A percentile compares a stretch with the other conserved stretches of the same genome.
Evolutionary conservation across 148 eudicot genomes (phyloP).

Genomic region (Chenopodium album): DNA sequence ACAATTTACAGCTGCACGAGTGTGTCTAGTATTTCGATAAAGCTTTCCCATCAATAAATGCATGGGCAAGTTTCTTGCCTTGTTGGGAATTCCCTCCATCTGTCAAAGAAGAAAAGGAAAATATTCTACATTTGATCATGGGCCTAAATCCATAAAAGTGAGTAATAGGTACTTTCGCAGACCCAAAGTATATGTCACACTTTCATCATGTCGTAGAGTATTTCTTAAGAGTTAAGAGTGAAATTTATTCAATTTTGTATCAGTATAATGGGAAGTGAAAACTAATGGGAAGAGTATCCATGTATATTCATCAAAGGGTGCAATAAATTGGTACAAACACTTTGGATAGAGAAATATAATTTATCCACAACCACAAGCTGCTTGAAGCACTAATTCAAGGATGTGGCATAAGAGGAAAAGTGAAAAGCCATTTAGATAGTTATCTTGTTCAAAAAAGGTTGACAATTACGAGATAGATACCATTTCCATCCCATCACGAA

Average conservation of each 20-base stretch:
- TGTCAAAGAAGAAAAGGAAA: slow-evolving; percentile 15
- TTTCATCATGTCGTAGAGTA: too few species aligned
- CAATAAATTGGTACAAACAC: background rate
- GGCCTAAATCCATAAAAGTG: background rate
- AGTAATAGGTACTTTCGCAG: background rate
- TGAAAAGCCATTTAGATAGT: background rate
- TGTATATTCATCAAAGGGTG: background rate
- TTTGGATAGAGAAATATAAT: background rate
- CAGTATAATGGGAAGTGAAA: background rate
- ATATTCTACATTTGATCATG: background rate
- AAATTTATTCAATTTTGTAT: background rate
- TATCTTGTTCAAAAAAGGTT: background rate
- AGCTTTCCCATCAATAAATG: slow-evolving; percentile 89
- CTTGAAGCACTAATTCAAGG: background rate
- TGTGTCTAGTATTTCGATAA: slow-evolving; percentile 71
- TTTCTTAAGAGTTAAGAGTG: background rate
- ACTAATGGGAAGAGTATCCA: background rate
- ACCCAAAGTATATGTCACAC: background rate
- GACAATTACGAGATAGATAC: background rate
- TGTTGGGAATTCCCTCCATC: slow-evolving; percentile 92
- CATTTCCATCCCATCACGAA: background rate
- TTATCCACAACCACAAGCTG: background rate
- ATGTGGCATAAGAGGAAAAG: background rate
- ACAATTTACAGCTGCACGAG: slow-evolving; percentile 77
- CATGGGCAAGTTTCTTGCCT: slow-evolving; percentile 80